Evolutionary conservation across 768 basidiomycete genomes (phyloP), one percentile per base, ranked within the genome.

Genomic region (Exidia glandulosa): DNA sequence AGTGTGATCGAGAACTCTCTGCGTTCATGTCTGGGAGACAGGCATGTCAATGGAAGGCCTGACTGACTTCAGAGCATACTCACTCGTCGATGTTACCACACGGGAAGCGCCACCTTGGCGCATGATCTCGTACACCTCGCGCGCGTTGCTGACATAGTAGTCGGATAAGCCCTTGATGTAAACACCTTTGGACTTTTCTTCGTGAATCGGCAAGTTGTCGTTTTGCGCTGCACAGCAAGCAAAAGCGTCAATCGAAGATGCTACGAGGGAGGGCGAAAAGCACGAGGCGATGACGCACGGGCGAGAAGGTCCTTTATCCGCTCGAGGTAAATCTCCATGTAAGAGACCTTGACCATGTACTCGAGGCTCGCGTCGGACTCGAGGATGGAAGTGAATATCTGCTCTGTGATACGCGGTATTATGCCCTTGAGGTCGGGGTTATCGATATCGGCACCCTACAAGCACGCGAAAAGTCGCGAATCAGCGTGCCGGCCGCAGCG

Each of bases 271-370:
- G 14, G 33, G 16, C 33, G 60, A 57, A 60, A 25, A 54, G 32
- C 23, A 34, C 47, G 25, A 32, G n/a, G 30, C n/a, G 27, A 34
- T 54, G 13, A 82, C 95, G 69, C 73, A 98, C 95, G 96, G 62
- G 93, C 88, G 58, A 99, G 80, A 59, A 99, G 75, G 79, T 99
- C 96, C 57, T 94, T 82, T 65, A 99, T 92, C 63, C 87, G 84
- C 74, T 99, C 96, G 62, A 98, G 80, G 73, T 99, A 99, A 61
- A 99, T 98, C 76, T 99, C 96, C 95, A 99, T 97, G 73, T 98
- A 99, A 34, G 93, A 96, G 57, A 97, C 96, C 75, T 99, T 99
- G 71, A 99, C 96, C 64, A 97, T 85, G 72, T 99, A 99, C 73
- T 99, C 96, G 60, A 99, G 76, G 72, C 92, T 91, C 34, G 90